phyloP scores from a whole-genome alignment of 2,329 filamentous ascomycete species.

The Grosmannia serpens region DNA sequence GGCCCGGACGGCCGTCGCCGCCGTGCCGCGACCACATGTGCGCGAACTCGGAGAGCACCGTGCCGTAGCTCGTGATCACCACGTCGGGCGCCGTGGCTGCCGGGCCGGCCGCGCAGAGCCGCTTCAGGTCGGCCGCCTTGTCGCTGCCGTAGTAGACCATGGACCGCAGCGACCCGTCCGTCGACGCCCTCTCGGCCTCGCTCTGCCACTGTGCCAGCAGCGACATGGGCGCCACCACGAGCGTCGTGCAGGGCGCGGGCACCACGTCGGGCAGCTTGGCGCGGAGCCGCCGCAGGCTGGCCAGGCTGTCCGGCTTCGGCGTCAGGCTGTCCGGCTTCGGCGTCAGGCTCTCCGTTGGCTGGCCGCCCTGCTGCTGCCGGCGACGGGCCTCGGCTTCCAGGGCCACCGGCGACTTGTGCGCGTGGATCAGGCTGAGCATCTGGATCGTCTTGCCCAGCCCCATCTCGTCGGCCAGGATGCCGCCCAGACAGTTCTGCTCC shows the following conservation, averaged over 20 bases:
- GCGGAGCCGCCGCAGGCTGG: slow-evolving; percentile 37
- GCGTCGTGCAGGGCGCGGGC: slow-evolving; percentile 72
- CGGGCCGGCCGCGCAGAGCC: slow-evolving; percentile 66
- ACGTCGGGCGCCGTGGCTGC: slow-evolving; percentile 69
- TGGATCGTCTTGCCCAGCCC: slow-evolving; percentile 96
- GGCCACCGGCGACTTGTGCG: slow-evolving; percentile 54
- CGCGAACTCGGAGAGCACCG: slow-evolving; percentile 80
- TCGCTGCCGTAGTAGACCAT: slow-evolving; percentile 89
- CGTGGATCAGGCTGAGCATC: slow-evolving; percentile 88
- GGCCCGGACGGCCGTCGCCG: slow-evolving; percentile 49
- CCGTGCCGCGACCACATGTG: slow-evolving; percentile 56
- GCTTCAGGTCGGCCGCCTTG: slow-evolving; percentile 66
- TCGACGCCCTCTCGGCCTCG: slow-evolving; percentile 84
- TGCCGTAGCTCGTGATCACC: slow-evolving; percentile 90
- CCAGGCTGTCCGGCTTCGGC: slow-evolving; percentile 32
- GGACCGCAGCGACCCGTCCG: slow-evolving; percentile 67
- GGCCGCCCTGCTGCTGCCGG: slow-evolving; percentile 6
- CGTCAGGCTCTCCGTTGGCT: not conserved
- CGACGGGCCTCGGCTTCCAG: slow-evolving; percentile 21
- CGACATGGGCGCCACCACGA: slow-evolving; percentile 96
- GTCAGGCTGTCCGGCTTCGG: not conserved
- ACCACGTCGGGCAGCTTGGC: slow-evolving; percentile 35
- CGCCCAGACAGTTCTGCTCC: slow-evolving; percentile 88
- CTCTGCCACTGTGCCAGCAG: slow-evolving; percentile 95
- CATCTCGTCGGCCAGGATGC: slow-evolving; percentile 94